Conservation (phyloP, 176 grass and related monocot genomes). For the Carex parvula region DNA sequence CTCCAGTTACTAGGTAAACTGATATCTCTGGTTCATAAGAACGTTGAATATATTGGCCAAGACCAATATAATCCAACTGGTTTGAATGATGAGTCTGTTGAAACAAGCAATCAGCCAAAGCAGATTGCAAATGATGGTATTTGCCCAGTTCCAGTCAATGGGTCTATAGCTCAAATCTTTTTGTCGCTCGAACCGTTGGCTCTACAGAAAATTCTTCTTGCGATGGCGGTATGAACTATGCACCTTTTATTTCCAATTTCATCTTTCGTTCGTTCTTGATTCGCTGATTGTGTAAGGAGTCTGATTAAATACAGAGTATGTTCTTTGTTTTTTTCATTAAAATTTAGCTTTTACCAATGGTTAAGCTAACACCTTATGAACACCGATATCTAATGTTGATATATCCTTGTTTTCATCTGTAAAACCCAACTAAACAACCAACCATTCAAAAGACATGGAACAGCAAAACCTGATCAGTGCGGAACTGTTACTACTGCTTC, state of each 20-base stretch:
- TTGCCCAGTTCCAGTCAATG: constrained; percentile 45
- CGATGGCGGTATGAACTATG: constrained; percentile 62
- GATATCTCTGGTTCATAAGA: constrained; percentile 71
- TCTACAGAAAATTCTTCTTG: constrained; percentile 50
- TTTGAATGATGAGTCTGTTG: constrained; percentile 33
- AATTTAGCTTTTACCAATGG: neutral
- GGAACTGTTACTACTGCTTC: neutral
- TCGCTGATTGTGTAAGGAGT: neutral
- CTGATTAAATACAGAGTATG: neutral
- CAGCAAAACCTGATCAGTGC: neutral
- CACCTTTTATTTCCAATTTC: neutral
- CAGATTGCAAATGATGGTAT: constrained; percentile 32
- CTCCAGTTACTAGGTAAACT: constrained; percentile 64
- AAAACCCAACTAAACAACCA: neutral
- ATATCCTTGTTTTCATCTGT: neutral
- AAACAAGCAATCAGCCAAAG: constrained; percentile 33
- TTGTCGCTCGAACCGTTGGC: constrained; percentile 54
- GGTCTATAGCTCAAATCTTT: constrained; percentile 64
- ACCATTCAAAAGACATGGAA: neutral
- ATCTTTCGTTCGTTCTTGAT: neutral
- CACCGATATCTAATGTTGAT: neutral
- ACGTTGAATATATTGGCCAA: constrained; percentile 45
- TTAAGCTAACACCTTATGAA: neutral
- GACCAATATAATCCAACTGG: constrained; percentile 25
- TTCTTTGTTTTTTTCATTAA: neutral